These are phyloP conservation scores for Pterocarpus macrocarpus DNA, from an alignment of 306 rosid species.

Conservation along the genomic window DNA sequence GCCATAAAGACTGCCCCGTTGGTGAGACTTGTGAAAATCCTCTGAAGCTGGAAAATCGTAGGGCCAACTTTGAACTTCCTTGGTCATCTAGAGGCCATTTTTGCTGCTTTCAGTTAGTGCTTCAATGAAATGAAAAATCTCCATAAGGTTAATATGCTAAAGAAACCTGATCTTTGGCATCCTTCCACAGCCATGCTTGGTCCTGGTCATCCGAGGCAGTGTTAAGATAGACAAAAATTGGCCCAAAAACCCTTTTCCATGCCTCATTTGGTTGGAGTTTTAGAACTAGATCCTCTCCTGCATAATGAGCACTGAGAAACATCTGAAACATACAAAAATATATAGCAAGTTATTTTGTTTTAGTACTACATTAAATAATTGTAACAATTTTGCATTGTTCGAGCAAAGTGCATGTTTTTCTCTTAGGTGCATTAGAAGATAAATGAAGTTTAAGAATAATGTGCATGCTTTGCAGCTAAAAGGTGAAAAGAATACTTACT, in stretches of 20 bases:
- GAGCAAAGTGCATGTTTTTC: too few species aligned
- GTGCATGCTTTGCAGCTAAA: not conserved
- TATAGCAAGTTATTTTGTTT: not conserved
- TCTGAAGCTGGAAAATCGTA: constrained; percentile 78
- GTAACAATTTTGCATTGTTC: not conserved
- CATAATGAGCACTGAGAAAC: constrained; percentile 88
- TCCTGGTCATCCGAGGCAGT: constrained; percentile 42
- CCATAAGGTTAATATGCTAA: not conserved
- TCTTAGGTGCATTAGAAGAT: not conserved
- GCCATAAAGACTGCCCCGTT: constrained; percentile 71
- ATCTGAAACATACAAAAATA: constrained; percentile 58
- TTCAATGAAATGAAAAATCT: not conserved
- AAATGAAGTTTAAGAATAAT: not conserved
- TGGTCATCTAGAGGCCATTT: constrained; percentile 54
- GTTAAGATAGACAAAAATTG: constrained; percentile 75
- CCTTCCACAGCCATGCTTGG: constrained; percentile 67
- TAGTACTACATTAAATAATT: not conserved
- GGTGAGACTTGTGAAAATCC: constrained; percentile 63
- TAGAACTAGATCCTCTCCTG: constrained; percentile 82
- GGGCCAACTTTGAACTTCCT: constrained; percentile 82
- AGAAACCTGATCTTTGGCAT: constrained; percentile 78
- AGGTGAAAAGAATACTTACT: constrained; percentile 49
- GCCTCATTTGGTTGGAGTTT: constrained; percentile 67
- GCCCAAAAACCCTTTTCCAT: constrained; percentile 94
- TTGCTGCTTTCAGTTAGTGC: constrained; percentile 28